Evolutionary conservation across 208 protist genomes (phyloP).

Genomic region (Crithidia thermophila): DNA sequence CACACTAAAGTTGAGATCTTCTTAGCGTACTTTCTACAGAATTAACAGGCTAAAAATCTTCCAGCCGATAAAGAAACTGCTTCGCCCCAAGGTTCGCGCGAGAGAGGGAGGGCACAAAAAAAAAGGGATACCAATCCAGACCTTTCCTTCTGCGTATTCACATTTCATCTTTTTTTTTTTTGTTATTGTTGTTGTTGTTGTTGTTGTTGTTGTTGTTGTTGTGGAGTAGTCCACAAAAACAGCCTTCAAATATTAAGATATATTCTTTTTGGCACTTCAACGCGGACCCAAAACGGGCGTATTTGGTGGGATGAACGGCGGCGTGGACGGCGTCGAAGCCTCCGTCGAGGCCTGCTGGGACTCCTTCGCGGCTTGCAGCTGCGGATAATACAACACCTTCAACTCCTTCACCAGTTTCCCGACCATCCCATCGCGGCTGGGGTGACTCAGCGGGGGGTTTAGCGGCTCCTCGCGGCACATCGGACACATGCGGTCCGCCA

Average conservation of each 20-base stretch:
- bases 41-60: too few relatives aligned
- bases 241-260: conserved; percentile 1
- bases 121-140: too few relatives aligned
- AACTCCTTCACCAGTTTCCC: conserved; percentile 70
- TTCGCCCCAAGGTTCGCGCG: too few relatives aligned
- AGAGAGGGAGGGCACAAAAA: too few relatives aligned
- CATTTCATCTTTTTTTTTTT: too few relatives aligned
- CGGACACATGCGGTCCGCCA: conserved; percentile 44
- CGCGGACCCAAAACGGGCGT: conserved; percentile 30
- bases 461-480: conserved; percentile 75
- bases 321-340: conserved; percentile 11
- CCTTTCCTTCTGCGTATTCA: too few relatives aligned
- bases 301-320: conserved; percentile 22
- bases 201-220: too few relatives aligned
- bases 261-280: background rate
- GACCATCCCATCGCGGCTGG: conserved; percentile 48
- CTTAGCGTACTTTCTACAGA: too few relatives aligned
- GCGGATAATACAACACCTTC: conserved; percentile 71
- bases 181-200: too few relatives aligned
- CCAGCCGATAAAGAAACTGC: too few relatives aligned
- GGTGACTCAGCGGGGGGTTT: conserved; percentile 54
- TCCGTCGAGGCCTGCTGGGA: conserved; percentile 20
- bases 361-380: conserved; percentile 36
- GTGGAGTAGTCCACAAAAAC: too few relatives aligned
- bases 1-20: too few relatives aligned